Base-by-base conservation (phyloP, 2,329 filamentous ascomycete species). In the Botrytis hyacinthi region DNA sequence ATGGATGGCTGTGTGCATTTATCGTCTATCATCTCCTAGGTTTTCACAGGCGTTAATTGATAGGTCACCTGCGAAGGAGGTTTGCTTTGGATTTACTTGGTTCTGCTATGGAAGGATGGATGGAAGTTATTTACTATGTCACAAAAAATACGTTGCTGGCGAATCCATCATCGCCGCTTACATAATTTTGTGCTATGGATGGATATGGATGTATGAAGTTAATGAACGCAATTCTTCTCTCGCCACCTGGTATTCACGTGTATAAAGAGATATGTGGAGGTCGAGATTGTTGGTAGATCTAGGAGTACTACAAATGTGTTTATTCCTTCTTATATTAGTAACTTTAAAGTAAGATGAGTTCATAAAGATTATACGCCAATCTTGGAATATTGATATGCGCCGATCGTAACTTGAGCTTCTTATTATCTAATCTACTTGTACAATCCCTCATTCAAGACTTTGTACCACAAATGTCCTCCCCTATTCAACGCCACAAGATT, bases 21-120 rank as follows among this genome's bases (percentile, higher is more conserved):
- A 42, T n/a, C 46, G 29, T 66, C 44, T 16, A 51, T 46, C 26
- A 54, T 67, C 32, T 54, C 46, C 26, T 40, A 67, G 48, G 35
- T 68, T 42, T 29, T 57, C 12, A 54, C 35, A 16, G 46, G 46
- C 46, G 46, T 54, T 68, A 40, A 54, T 54, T 62, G 65, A 54
- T 48, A 68, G 65, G 35, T 54, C 65, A 68, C 35, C 48, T 68
- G 48, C 48, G 18, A 68, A 57, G 66, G 48, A 16, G 48, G 48
- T 22, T 57, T 42, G n/a, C 35, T 22, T 40, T 54, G 32, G 35
- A 40, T 68, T 68, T n/a, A 54, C 9, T 40, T 54, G 32, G 22
- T 29, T 29, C 14, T n/a, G 8, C 51, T 29, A 37, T 51, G 14
- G n/a, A 44, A 63, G n/a, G 61, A 44, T 42, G 60, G 26, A 40